Evolutionary conservation across 139 green algal species (phyloP).

Genomic region (Asterochloris sp.): DNA sequence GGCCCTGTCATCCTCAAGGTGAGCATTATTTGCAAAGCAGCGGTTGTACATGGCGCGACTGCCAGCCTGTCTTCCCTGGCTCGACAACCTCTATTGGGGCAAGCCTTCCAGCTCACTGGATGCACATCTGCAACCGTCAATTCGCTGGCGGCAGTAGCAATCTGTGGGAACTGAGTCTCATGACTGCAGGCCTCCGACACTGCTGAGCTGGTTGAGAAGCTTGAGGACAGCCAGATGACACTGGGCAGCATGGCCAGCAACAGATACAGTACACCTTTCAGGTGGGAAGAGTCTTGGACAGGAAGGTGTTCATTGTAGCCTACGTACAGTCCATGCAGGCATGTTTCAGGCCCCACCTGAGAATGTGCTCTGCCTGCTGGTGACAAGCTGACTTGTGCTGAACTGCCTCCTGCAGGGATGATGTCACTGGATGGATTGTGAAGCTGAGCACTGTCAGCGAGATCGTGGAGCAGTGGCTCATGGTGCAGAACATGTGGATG

Average conservation of each 20-base stretch:
- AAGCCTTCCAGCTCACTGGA: not conserved
- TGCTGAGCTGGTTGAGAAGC: constrained; percentile 89
- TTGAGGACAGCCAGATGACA: constrained; percentile 95
- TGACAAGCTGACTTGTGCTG: too few species aligned
- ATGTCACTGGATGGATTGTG: constrained; percentile 36
- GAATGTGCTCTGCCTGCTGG: too few species aligned
- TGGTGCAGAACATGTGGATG: constrained; percentile 92
- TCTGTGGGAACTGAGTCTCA: not conserved
- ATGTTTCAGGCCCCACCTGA: too few species aligned
- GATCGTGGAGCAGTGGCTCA: constrained; percentile 88
- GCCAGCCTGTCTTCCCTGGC: not conserved
- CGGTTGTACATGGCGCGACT: too few species aligned
- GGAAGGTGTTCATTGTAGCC: constrained; percentile 38
- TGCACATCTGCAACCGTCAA: not conserved
- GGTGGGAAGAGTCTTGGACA: constrained; percentile 42
- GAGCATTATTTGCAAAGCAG: not conserved
- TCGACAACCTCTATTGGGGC: not conserved
- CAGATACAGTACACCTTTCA: constrained; percentile 83
- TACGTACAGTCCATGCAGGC: too few species aligned
- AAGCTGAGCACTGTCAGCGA: constrained; percentile 89
- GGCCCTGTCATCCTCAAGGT: constrained; percentile 86
- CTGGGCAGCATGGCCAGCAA: constrained; percentile 90
- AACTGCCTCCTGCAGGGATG: not conserved
- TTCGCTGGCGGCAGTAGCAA: too few species aligned
- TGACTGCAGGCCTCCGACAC: constrained; percentile 64